phyloP scores from a whole-genome alignment of 2,329 filamentous ascomycete genomes.

The Nigrospora oryzae region DNA sequence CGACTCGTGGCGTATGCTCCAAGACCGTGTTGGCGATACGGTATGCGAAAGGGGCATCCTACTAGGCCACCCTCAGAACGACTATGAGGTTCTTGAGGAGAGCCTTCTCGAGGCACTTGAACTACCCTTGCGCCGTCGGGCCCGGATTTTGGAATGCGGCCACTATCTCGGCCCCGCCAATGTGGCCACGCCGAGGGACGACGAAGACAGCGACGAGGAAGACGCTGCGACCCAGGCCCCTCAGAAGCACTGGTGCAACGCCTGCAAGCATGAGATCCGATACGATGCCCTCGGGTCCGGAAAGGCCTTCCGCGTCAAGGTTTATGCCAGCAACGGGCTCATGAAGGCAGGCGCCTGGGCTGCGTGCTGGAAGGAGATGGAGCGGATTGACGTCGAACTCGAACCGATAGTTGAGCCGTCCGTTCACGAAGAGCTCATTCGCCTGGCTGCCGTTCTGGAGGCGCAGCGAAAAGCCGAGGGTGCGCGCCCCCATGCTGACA shows the following conservation, averaged over 20 bases:
- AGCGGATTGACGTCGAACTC: constrained; percentile 92
- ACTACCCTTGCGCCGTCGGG: constrained; percentile 53
- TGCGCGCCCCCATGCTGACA: no score
- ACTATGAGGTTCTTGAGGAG: constrained; percentile 75
- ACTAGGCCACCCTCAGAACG: constrained; percentile 69
- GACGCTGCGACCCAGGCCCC: constrained; percentile 25
- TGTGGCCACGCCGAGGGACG: constrained; percentile 31
- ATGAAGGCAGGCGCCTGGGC: constrained; percentile 90
- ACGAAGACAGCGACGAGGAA: constrained; percentile 37
- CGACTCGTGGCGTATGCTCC: constrained; percentile 58
- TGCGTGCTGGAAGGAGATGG: constrained; percentile 96
- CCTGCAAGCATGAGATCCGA: constrained; percentile 45
- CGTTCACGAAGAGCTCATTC: constrained; percentile 51
- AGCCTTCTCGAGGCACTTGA: constrained; percentile 67
- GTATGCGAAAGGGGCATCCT: constrained; percentile 67
- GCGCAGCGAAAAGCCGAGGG: constrained; percentile 10
- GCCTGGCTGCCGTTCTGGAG: constrained; percentile 38
- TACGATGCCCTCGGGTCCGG: constrained; percentile 43
- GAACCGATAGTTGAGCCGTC: constrained; percentile 59
- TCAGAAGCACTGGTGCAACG: constrained; percentile 46
- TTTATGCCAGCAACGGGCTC: constrained; percentile 90
- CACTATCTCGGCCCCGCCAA: constrained; percentile 63
- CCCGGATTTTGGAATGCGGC: constrained; percentile 65
- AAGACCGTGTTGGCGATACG: constrained; percentile 64
- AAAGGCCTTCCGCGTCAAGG: constrained; percentile 68